Evolutionary conservation across 805 yeast species (phyloP).

Genomic region (Yamadazyma paraphyllophila): DNA sequence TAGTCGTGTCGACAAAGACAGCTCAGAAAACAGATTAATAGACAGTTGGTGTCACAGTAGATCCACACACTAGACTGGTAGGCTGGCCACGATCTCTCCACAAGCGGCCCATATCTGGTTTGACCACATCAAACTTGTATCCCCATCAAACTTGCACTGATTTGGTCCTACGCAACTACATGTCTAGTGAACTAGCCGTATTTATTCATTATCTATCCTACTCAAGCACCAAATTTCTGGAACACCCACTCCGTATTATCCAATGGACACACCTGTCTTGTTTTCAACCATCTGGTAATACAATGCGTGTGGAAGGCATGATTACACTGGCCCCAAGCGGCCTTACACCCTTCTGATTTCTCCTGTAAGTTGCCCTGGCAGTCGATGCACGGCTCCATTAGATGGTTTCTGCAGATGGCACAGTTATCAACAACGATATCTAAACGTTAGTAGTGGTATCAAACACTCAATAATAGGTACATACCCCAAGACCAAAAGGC

Average conservation of each 20-base stretch:
- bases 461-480: constrained; percentile 17
- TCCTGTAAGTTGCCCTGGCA: constrained; percentile 82
- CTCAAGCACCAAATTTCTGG: constrained; percentile 64
- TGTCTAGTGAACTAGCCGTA: too few relatives aligned
- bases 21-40: too few relatives aligned
- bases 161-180: too few relatives aligned
- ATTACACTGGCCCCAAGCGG: constrained; percentile 96
- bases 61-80: too few relatives aligned
- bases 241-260: constrained; percentile 87
- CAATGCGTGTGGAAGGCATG: constrained; percentile 99
- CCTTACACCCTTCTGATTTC: constrained; percentile 73
- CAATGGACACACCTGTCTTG: constrained; percentile 94
- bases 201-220: not conserved
- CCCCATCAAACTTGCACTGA: too few relatives aligned
- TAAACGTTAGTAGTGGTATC: constrained; percentile 20
- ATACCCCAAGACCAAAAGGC: constrained; percentile 99
- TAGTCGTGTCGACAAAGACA: too few relatives aligned
- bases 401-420: constrained; percentile 96
- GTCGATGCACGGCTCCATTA: constrained; percentile 97
- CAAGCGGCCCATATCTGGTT: too few relatives aligned
- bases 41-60: too few relatives aligned
- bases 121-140: too few relatives aligned
- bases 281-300: constrained; percentile 90
- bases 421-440: constrained; percentile 90
- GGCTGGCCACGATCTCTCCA: too few relatives aligned